Percentiles rank a stretch among this genome's conserved stretches.
Conservation (phyloP, 1,284 basidiomycete species). For the Kwoniella shivajii region DNA sequence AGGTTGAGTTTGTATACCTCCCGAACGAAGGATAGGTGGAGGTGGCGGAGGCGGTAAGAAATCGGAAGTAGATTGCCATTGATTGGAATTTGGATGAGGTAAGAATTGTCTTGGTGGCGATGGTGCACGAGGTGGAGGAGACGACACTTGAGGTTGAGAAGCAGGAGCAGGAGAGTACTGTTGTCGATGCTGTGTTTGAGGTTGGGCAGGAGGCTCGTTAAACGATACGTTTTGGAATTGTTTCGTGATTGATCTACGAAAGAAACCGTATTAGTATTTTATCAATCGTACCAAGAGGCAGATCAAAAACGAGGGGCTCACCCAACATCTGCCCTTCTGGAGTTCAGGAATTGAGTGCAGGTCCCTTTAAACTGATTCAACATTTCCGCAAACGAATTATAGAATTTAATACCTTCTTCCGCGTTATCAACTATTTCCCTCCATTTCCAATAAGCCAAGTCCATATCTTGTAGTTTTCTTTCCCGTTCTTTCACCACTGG, state of each 20-base stretch:
- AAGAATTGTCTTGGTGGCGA: constrained; percentile 23
- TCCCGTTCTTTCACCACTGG: constrained; percentile 79
- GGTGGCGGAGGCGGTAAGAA: constrained; percentile 53
- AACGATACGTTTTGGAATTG: constrained; percentile 25
- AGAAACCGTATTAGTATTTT: not conserved
- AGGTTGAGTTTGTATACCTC: constrained; percentile 38
- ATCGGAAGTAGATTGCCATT: constrained; percentile 47
- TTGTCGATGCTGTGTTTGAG: constrained; percentile 8
- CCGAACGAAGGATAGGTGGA: constrained; percentile 43
- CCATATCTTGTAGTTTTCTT: constrained; percentile 79
- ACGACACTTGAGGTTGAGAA: constrained; percentile 9
- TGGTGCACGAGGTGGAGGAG: constrained; percentile 14
- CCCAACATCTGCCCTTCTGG: constrained; percentile 63
- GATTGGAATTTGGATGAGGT: constrained; percentile 40
- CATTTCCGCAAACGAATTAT: constrained; percentile 74
- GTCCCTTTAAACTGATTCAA: constrained; percentile 71
- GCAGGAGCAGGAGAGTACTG: constrained; percentile 5
- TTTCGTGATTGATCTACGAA: constrained; percentile 24
- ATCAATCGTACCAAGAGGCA: not conserved
- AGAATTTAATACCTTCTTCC: constrained; percentile 89
- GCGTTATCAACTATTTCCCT: constrained; percentile 81
- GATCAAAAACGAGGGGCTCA: constrained; percentile 25
- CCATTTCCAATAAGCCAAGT: constrained; percentile 85
- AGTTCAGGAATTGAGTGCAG: constrained; percentile 71
- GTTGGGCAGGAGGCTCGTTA: constrained; percentile 3